Base-by-base conservation (phyloP, 2,329 filamentous ascomycete species). In the Aspergillus quadricinctus region DNA sequence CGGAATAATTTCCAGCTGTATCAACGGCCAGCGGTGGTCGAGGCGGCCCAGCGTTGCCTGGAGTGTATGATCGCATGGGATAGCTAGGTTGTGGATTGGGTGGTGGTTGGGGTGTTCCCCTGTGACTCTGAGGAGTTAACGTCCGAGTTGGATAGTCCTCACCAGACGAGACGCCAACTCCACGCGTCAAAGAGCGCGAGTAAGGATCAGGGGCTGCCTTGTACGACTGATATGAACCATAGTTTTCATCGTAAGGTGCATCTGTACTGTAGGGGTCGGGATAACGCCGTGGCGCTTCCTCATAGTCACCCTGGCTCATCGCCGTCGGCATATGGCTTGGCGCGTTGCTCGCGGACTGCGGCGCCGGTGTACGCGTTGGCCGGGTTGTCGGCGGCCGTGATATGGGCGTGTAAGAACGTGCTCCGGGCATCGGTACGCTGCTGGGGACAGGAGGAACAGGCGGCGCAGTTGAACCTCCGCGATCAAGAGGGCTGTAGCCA, bases 401-500 rank as follows among this genome's bases (percentile, higher is more conserved):
- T 41, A 61, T 59, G 46, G 66, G 64, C 7, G 65, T 65, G 54
- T 66, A 65, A 8, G 64, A 65, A 21, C 64, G 64, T 51, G 64
- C 64, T 23, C 64, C 54, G n/a, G 64, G 57, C 11, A 66, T 61
- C 11, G 69, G 64, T 9, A 69, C 45, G 27, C 55, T 62, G 7
- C 49, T 49, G 1, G 71, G 69, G 19, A 72, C 55, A 28, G 70
- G 64, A 3, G 71, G 71, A 4, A 73, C 66, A 4, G 69, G 68
- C 4, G 71, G 70, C 14, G 66, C 61, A 2, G 69, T 60, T 40
- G 64, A 66, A 14, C 56, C 57, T 52, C 66, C 63, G 27, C 65
- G 64, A 51, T 73, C 72, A 9, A 75, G 64, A 43, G 71, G 66
- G 50, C 70, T 74, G 50, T 72, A 75, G 49, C 65, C 69, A 55